Evolutionary conservation across 164 flowering plant genomes (phyloP).

Genomic region (Pachysandra terminalis): DNA sequence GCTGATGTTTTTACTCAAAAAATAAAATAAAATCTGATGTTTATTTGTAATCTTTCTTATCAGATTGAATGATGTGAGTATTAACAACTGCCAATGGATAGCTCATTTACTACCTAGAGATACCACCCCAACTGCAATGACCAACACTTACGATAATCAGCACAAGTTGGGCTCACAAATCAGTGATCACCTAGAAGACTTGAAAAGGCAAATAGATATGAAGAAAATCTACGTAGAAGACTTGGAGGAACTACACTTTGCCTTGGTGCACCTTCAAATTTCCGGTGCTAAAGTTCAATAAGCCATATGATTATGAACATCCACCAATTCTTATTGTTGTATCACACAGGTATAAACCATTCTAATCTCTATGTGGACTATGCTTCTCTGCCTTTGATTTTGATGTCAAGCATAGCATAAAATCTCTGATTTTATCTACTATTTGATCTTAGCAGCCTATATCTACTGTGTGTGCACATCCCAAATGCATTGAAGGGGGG

Average conservation of each 20-base stretch:
- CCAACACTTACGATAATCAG: not conserved
- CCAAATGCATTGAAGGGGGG: too few relatives aligned
- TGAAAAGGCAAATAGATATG: slow-evolving; percentile 1
- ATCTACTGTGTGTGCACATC: too few relatives aligned
- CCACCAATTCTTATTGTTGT: too few relatives aligned
- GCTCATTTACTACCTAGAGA: slow-evolving; percentile 12
- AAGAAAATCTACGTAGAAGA: slow-evolving; percentile 20
- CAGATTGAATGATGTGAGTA: slow-evolving; percentile 19
- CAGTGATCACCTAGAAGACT: slow-evolving; percentile 1
- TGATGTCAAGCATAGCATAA: too few relatives aligned
- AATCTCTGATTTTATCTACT: not conserved
- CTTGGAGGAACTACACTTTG: slow-evolving; percentile 15
- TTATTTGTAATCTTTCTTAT: not conserved
- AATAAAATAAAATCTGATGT: not conserved
- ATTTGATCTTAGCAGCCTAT: not conserved
- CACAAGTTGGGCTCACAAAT: slow-evolving; percentile 10
- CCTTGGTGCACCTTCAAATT: slow-evolving; percentile 21
- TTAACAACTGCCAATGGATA: slow-evolving; percentile 22
- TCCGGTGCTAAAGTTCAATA: not conserved
- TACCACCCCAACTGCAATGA: slow-evolving; percentile 1
- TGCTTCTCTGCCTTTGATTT: too few relatives aligned
- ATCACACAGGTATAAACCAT: too few relatives aligned
- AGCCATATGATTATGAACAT: too few relatives aligned
- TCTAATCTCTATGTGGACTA: too few relatives aligned
- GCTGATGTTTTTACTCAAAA: not conserved